Evolutionary conservation across 1,139 yeast species (phyloP).

Genomic region (Meyerozyma sp.): DNA sequence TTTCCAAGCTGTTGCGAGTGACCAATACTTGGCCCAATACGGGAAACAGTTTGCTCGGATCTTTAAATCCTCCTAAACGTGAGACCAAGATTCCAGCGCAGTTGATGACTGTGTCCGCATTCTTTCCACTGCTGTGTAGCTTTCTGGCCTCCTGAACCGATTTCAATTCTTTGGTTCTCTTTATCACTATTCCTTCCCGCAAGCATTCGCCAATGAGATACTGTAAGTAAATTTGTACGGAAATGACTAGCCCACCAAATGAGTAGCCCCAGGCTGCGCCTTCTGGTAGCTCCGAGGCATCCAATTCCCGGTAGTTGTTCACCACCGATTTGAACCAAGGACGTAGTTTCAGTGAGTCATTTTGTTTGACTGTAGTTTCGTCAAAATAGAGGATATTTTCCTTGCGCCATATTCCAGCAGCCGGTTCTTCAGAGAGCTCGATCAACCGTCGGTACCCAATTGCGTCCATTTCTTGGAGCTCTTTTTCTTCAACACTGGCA

Average conservation of each 20-base stretch:
- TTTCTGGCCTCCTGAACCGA: constrained; percentile 10
- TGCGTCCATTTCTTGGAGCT: constrained; percentile 32
- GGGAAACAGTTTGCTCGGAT: constrained; percentile 14
- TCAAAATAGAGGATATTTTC: constrained; percentile 26
- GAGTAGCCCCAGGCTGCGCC: constrained; percentile 33
- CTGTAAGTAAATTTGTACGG: constrained; percentile 45
- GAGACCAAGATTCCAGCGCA: constrained; percentile 39
- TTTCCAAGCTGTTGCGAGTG: background rate
- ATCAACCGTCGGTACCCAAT: constrained; percentile 35
- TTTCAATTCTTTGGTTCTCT: constrained; percentile 16
- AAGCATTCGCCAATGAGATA: constrained; percentile 37
- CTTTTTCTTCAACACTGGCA: constrained; percentile 26
- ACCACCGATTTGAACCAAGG: constrained; percentile 47
- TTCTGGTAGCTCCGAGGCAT: constrained; percentile 22
- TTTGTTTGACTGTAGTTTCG: constrained; percentile 15
- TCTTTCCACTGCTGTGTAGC: constrained; percentile 12
- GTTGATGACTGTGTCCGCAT: constrained; percentile 39
- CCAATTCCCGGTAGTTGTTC: constrained; percentile 26
- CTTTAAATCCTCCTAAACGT: constrained; percentile 27
- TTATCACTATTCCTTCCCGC: constrained; percentile 30
- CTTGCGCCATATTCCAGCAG: constrained; percentile 39
- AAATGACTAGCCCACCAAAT: constrained; percentile 45
- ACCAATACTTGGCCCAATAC: background rate
- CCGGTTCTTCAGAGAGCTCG: constrained; percentile 38
- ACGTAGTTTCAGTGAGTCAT: constrained; percentile 12